A percentile compares a stretch with the other conserved stretches of the same genome.
Conservation (phyloP, 176 grass and related monocot species). For the Triticum turgidum region DNA sequence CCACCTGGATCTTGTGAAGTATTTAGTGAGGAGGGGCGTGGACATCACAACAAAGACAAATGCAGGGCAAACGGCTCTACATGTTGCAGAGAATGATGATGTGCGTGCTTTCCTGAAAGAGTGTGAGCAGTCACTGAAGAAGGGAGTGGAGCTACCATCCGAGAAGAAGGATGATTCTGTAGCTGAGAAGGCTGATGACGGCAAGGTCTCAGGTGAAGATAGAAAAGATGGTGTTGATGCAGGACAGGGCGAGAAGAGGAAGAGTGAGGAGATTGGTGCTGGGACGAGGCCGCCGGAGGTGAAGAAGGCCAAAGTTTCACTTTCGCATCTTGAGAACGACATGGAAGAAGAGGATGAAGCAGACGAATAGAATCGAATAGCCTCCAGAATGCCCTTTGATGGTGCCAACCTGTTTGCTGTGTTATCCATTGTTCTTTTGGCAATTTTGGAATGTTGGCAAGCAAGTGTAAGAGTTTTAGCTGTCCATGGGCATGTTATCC, state of each 20-base stretch:
- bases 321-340: slow-evolving; percentile 87
- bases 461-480: not conserved
- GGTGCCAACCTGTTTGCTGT: not conserved
- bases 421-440: not conserved
- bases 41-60: slow-evolving; percentile 76
- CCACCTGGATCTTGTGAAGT: slow-evolving; percentile 76
- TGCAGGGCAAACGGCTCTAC: slow-evolving; percentile 67
- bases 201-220: slow-evolving; percentile 28
- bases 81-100: slow-evolving; percentile 79
- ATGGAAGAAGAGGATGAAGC: slow-evolving; percentile 47
- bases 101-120: slow-evolving; percentile 65
- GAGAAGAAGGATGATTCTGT: slow-evolving; percentile 41
- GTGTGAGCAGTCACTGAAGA: slow-evolving; percentile 49
- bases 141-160: slow-evolving; percentile 34
- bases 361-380: slow-evolving; percentile 22
- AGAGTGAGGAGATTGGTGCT: slow-evolving; percentile 33
- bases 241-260: slow-evolving; percentile 59
- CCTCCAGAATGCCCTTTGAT: not conserved
- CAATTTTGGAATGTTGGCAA: not conserved
- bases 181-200: slow-evolving; percentile 23
- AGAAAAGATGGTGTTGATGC: slow-evolving; percentile 31
- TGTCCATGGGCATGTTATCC: not conserved
- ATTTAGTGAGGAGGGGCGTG: slow-evolving; percentile 70
- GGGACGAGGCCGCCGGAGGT: not conserved
- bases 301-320: slow-evolving; percentile 80